A percentile compares a stretch with the other conserved stretches of the same genome.
These are phyloP conservation scores for Parastagonospora nodorum DNA, from an alignment of 2,329 filamentous ascomycete genomes.

Conservation along the genomic window DNA sequence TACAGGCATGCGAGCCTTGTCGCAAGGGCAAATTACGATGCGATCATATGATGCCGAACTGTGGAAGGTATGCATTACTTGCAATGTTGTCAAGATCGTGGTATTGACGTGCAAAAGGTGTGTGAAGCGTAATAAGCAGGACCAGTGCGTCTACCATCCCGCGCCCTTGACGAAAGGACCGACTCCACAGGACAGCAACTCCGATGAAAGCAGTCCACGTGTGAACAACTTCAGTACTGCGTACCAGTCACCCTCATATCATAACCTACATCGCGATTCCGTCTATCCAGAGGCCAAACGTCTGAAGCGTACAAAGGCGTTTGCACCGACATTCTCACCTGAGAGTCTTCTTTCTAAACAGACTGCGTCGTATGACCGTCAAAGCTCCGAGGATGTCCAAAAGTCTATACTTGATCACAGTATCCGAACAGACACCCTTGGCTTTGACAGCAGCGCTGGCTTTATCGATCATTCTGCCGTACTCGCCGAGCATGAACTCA, in stretches of 20 bases:
- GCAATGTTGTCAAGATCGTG: not conserved
- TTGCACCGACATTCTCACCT: not conserved
- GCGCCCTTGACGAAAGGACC: slow-evolving; percentile 40
- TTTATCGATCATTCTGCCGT: slow-evolving; percentile 35
- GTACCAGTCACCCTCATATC: not conserved
- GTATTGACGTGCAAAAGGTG: slow-evolving; percentile 19
- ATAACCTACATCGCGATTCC: not conserved
- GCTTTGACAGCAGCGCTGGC: slow-evolving; percentile 15
- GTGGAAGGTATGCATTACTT: slow-evolving; percentile 17
- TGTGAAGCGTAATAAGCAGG: slow-evolving; percentile 29
- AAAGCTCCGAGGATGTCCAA: slow-evolving; percentile 20
- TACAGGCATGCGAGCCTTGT: slow-evolving; percentile 46
- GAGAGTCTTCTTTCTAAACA: not conserved
- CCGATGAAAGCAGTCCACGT: slow-evolving; percentile 12
- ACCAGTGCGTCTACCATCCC: slow-evolving; percentile 44
- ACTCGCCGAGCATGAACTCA: slow-evolving; percentile 33
- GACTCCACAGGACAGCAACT: slow-evolving; percentile 15
- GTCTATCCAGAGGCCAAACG: not conserved
- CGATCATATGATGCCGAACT: slow-evolving; percentile 44
- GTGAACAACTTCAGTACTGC: slow-evolving; percentile 4
- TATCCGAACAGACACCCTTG: slow-evolving; percentile 9
- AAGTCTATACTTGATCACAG: slow-evolving; percentile 16
- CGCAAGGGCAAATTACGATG: slow-evolving; percentile 43
- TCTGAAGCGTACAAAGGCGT: not conserved
- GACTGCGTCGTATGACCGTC: slow-evolving; percentile 8